Percentiles rank a stretch among this genome's conserved stretches.
These are phyloP conservation scores for Melampsora americana DNA, from an alignment of 1,284 basidiomycete genomes.

Conservation along the genomic window DNA sequence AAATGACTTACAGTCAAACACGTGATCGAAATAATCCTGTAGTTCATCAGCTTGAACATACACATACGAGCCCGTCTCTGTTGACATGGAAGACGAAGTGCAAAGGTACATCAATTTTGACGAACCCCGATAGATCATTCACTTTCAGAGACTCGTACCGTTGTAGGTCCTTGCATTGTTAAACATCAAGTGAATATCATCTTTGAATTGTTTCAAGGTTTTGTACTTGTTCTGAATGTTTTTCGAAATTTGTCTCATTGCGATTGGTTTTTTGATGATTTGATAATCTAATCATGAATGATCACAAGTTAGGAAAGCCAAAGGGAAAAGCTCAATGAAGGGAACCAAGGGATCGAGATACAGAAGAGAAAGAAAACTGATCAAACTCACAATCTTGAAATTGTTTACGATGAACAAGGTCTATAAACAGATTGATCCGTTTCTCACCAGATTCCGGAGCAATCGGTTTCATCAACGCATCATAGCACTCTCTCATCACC, in stretches of 20 bases:
- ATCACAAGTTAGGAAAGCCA: neutral
- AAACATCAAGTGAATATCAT: constrained; percentile 54
- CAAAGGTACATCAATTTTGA: neutral
- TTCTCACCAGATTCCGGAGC: constrained; percentile 41
- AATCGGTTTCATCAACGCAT: constrained; percentile 43
- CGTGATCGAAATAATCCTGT: constrained; percentile 44
- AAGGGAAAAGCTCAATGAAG: neutral
- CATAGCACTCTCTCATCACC: constrained; percentile 44
- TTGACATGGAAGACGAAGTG: neutral
- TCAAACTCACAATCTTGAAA: constrained; percentile 40
- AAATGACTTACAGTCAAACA: constrained; percentile 39
- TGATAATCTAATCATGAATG: constrained; percentile 34
- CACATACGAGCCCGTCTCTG: constrained; percentile 44
- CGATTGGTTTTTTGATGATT: constrained; percentile 54
- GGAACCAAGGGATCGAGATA: neutral
- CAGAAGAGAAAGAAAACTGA: neutral
- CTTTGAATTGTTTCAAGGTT: constrained; percentile 50
- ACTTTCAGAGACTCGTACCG: constrained; percentile 7
- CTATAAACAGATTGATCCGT: constrained; percentile 42
- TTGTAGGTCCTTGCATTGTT: constrained; percentile 55
- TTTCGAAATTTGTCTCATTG: constrained; percentile 53
- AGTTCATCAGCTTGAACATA: constrained; percentile 44
- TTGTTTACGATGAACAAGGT: constrained; percentile 44
- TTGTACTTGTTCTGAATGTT: constrained; percentile 53
- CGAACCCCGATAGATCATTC: no score